A percentile compares a stretch with the other conserved stretches of the same genome.
Conservation (phyloP, 2,329 filamentous ascomycete genomes). For the Colletotrichum neosansevieriae region DNA sequence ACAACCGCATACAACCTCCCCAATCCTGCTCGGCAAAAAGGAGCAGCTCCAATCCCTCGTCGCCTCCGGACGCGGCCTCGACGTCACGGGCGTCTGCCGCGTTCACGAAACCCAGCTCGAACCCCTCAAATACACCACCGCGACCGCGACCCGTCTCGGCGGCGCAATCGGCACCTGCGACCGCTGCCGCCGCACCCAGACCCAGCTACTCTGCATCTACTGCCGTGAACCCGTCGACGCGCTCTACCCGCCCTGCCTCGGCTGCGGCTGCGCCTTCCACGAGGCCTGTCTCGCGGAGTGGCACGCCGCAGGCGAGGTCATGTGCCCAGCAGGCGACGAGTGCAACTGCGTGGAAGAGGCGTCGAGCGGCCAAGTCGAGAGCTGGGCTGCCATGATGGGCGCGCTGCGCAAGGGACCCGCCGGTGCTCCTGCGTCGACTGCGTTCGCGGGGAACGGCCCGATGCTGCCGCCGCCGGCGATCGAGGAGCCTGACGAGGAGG, state of each 20-base stretch:
- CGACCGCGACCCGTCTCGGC: slow-evolving; percentile 51
- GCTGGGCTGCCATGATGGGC: slow-evolving; percentile 68
- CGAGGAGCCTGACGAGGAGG: slow-evolving; percentile 46
- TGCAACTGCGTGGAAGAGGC: slow-evolving; percentile 72
- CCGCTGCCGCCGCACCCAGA: slow-evolving; percentile 66
- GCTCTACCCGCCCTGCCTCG: slow-evolving; percentile 71
- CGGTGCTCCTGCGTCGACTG: background rate
- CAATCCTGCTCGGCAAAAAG: slow-evolving; percentile 69
- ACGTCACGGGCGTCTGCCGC: slow-evolving; percentile 72
- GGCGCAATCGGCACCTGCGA: slow-evolving; percentile 64
- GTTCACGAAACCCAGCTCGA: slow-evolving; percentile 73
- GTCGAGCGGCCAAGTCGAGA: slow-evolving; percentile 68
- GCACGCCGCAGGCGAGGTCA: slow-evolving; percentile 66
- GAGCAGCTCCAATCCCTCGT: slow-evolving; percentile 64
- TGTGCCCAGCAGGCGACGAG: slow-evolving; percentile 74
- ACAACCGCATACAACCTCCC: slow-evolving; percentile 56
- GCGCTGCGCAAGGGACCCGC: slow-evolving; percentile 50
- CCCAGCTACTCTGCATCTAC: slow-evolving; percentile 71
- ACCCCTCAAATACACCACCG: slow-evolving; percentile 62
- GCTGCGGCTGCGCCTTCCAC: slow-evolving; percentile 73
- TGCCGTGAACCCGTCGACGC: slow-evolving; percentile 71
- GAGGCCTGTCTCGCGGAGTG: slow-evolving; percentile 70
- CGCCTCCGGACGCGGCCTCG: slow-evolving; percentile 67
- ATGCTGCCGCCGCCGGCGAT: slow-evolving; percentile 47
- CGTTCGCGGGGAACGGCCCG: slow-evolving; percentile 19